Evolutionary conservation across 164 flowering plant genomes (phyloP), one percentile per base, ranked within the genome.

Genomic region (Dillenia suffruticosa): DNA sequence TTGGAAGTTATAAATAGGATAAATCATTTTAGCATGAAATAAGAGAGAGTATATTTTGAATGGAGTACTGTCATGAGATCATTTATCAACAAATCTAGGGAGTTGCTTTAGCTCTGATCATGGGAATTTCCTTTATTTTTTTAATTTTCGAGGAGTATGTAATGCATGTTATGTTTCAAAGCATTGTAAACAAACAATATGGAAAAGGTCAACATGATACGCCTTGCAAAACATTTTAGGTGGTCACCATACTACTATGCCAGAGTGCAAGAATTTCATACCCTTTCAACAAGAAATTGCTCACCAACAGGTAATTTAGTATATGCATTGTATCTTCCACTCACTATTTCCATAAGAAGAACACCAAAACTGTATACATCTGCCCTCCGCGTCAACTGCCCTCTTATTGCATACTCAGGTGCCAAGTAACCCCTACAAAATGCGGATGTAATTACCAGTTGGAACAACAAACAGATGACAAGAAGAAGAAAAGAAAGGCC

Each of bases 361-460:
- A 92, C 96, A 2, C 99, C 99, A 70, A 88, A 94, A 69, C 99
- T 83, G 67, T 94, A 94, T 45, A 86, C 71, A 78, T 94, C 97
- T 12, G 97, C 88, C 63, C 80, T 88, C 45, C 96, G 77, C 43
- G 96, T 91, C 77, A 92, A 49, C 66, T 84, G 95, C 48, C 99
- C 99, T 26, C 89, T 77, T 45, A 94, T 80, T 51, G 99, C 99
- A 77, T 94, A 94, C 66, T 94, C 99, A 14, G 99, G 97, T 46
- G 99, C 99, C 77, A 94, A 77, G 73, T 94, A 94, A 47, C 99
- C 99, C 67, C 99, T 94, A 61, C 54, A 74, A 59, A 44, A 64
- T 63, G 59, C 43, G 49, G 3, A 59, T 46, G 54, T 57, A 12
- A 44, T 12, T 46, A n/a, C 8, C 50, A 2, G 17, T 64, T 59